Base-by-base conservation (phyloP, 2,329 filamentous ascomycete genomes). In the Trichophyton verrucosum region DNA sequence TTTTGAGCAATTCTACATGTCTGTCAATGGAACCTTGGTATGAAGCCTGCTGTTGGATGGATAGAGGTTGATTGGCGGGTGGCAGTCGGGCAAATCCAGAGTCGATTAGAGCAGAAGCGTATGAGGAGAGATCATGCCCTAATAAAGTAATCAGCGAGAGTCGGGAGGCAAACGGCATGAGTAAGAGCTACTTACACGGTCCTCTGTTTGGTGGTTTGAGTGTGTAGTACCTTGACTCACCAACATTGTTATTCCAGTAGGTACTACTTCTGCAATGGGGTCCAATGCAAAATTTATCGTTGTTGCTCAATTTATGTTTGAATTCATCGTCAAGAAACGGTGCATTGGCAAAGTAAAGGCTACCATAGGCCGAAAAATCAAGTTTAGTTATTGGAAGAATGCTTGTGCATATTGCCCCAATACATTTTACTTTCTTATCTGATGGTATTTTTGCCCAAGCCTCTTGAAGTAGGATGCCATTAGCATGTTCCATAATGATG, bases 401-500 rank as follows among this genome's bases (percentile, higher is more conserved):
- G 59, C 20, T 60, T 17, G 55, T 44, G 46, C 33, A 63, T 24
- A 65, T 63, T 24, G 60, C 17, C 44, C 61, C 57, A 55, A 61
- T 55, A 53, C 61, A 64, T 1, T 63, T 65, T 38, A 73, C 64
- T 51, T 68, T 66, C 59, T 73, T 67, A 42, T 67, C 61, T 13
- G 56, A 61, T 40, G 66, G 57, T 67, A 76, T 73, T 20, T 61
- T 58, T 9, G 65, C 61, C 73, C 72, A 75, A 61, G 62, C 65
- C 17, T 71, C 47, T 27, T 70, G 67, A 33, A 76, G 60, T 33
- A 64, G 67, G 58, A 73, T 64, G n/a, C 73, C 73, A 38, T 58
- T 27, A 9, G 67, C 70, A 63, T 75, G 70, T 61, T 74, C 69
- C 70, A 74, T 74, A 22, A 76, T 75, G 33, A 75, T 75, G 57